These are phyloP conservation scores for Reticulascus tulasneorum DNA, from an alignment of 2,329 filamentous ascomycete genomes.

Conservation along the genomic window DNA sequence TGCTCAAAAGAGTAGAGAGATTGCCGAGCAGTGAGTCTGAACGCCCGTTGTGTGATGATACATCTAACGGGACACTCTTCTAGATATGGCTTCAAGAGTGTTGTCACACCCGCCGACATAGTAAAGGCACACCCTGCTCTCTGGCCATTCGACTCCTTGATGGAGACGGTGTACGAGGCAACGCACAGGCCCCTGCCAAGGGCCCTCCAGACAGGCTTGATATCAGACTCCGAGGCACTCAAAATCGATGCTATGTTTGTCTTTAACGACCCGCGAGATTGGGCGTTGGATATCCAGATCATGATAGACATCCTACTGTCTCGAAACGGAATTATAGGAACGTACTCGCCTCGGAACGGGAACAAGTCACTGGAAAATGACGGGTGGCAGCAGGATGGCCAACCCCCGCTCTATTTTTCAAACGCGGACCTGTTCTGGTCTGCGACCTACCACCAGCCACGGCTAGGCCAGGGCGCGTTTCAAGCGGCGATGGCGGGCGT, in stretches of 20 bases:
- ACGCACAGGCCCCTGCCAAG: slow-evolving; percentile 55
- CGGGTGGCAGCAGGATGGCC: slow-evolving; percentile 79
- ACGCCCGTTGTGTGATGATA: not conserved
- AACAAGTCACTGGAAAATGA: slow-evolving; percentile 58
- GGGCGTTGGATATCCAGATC: slow-evolving; percentile 84
- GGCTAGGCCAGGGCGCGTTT: slow-evolving; percentile 90
- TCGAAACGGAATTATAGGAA: slow-evolving; percentile 73
- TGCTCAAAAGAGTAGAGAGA: slow-evolving; percentile 61
- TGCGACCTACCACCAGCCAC: slow-evolving; percentile 75
- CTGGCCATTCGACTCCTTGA: slow-evolving; percentile 76
- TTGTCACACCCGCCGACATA: slow-evolving; percentile 84
- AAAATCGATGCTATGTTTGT: slow-evolving; percentile 90
- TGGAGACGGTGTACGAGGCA: slow-evolving; percentile 56
- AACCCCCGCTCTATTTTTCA: slow-evolving; percentile 80
- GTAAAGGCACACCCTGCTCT: slow-evolving; percentile 68
- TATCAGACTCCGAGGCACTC: slow-evolving; percentile 41
- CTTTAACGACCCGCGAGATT: slow-evolving; percentile 94
- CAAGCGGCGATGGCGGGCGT: slow-evolving; percentile 75
- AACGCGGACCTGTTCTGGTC: slow-evolving; percentile 92
- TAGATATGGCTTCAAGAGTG: slow-evolving; percentile 70
- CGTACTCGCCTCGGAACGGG: slow-evolving; percentile 70
- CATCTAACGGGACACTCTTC: too few relatives aligned
- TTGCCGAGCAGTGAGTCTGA: slow-evolving; percentile 59
- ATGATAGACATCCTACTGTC: slow-evolving; percentile 82
- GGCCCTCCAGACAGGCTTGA: slow-evolving; percentile 39